Conservation (phyloP, 139 green algal genomes). For the Spirogloea muscicola region DNA sequence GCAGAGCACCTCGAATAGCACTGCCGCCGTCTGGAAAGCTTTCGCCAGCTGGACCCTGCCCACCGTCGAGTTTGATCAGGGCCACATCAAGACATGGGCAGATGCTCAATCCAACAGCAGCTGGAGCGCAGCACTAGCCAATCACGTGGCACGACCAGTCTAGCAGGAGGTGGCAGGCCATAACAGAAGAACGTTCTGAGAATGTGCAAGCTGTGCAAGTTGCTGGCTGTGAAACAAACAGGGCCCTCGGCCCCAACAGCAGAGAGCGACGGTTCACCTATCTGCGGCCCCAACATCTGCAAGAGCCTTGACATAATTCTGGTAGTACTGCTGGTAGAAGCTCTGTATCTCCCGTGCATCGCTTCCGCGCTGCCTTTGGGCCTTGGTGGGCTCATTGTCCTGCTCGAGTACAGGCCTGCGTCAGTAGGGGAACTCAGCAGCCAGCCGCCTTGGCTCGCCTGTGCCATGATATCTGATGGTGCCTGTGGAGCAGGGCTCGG, state of each 20-base stretch:
- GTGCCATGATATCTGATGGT: too few species aligned
- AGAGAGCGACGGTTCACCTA: too few species aligned
- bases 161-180: too few species aligned
- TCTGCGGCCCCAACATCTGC: background rate
- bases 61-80: background rate
- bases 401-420: too few species aligned
- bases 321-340: constrained; percentile 23
- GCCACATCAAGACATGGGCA: background rate
- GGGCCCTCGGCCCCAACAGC: too few species aligned
- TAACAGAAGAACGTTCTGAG: constrained; percentile 4
- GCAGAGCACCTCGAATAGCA: constrained; percentile 16
- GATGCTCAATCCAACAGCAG: constrained; percentile 13
- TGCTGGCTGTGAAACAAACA: too few species aligned
- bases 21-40: constrained; percentile 12
- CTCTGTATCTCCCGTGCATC: constrained; percentile 10
- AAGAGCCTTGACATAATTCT: constrained; percentile 17
- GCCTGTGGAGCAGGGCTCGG: too few species aligned
- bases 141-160: too few species aligned
- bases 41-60: constrained; percentile 16
- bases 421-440: too few species aligned
- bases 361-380: background rate
- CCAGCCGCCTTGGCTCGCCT: too few species aligned
- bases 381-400: background rate
- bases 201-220: background rate
- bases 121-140: too few species aligned